Conservation (phyloP, 2,329 filamentous ascomycete species). For the Microdochium trichocladiopsis region DNA sequence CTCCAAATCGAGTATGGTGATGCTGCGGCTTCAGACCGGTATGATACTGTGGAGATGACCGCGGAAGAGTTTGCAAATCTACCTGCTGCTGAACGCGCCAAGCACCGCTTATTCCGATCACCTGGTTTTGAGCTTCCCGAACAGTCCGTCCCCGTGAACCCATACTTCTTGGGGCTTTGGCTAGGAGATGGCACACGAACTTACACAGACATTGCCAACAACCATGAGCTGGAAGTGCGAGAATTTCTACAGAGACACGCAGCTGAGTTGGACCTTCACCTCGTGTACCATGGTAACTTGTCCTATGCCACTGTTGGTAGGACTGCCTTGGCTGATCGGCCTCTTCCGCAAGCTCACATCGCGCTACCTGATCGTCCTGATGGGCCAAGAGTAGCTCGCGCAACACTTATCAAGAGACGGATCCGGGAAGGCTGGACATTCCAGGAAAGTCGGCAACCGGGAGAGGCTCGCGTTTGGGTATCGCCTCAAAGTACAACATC, state of each 20-base stretch:
- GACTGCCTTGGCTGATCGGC: no score
- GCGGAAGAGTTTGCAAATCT: slow-evolving; percentile 35
- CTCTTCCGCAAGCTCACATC: no score
- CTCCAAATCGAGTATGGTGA: slow-evolving; percentile 2
- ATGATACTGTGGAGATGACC: slow-evolving; percentile 37
- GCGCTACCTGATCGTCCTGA: no score
- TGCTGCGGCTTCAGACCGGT: slow-evolving; percentile 14
- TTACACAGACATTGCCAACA: neutral
- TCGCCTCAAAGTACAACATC: no score
- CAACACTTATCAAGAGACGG: no score
- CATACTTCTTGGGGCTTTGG: slow-evolving; percentile 13
- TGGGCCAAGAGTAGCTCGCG: no score
- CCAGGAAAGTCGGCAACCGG: no score
- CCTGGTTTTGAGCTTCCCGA: slow-evolving; percentile 20
- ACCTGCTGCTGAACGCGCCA: slow-evolving; percentile 23
- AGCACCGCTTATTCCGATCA: slow-evolving; percentile 26
- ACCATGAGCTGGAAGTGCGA: slow-evolving; percentile 1
- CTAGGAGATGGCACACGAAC: slow-evolving; percentile 8
- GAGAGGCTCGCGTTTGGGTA: no score
- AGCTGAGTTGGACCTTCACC: slow-evolving; percentile 4
- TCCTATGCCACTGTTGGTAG: no score
- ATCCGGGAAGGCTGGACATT: no score
- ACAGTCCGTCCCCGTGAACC: slow-evolving; percentile 9
- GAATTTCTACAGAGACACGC: slow-evolving; percentile 3
- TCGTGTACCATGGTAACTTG: neutral